Evolutionary conservation across 116 monocot species (phyloP), one percentile per base, ranked within the genome.

Genomic region (Trichopus zeylanicus): DNA sequence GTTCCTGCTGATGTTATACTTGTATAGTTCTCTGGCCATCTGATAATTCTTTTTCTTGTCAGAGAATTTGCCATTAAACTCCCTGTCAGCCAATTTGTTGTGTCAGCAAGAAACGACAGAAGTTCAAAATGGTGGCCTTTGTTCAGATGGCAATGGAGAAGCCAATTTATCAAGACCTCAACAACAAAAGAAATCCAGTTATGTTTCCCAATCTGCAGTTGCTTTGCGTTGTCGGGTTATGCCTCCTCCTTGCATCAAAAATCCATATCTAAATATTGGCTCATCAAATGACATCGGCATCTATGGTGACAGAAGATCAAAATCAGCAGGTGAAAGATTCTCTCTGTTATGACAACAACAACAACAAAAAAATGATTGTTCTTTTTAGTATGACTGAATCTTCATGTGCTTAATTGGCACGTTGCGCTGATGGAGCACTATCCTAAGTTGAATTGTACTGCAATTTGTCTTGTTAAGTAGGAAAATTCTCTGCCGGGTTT

Each of bases 161-260:
- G 32, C 6, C 1, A 76, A 70, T 46, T 48, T 28, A 16, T 26
- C 60, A 38, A 22, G 9, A 52, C 54, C 32, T 54, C 64, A 39
- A 53, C 63, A 66, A 28, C 62, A 70, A 25, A 84, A 81, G 73
- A 89, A 77, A 47, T 42, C 53, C 0, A 78, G 46, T 65, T 87
- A 87, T 75, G 84, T 95, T 23, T 81, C 95, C 37, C 73, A 80
- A 47, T 83, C 84, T 28, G 95, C 90, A 32, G 72, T 95, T 34
- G 89, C 95, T 69, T 65, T 95, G 54, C 89, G 90, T 35, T 81
- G 81, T 37, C 84, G 84, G 23, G 86, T 87, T 52, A 87, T 86
- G 81, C 90, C 95, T 21, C 95, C 95, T 53, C 86, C 90, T 9
- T 95, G 95, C 71, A 79, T 95, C 53, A 90, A 78, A 60, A 95